Evolutionary conservation across 495 filamentous ascomycete species (phyloP), one percentile per base, ranked within the genome.

Genomic region (Hypoxylon lenormandii): DNA sequence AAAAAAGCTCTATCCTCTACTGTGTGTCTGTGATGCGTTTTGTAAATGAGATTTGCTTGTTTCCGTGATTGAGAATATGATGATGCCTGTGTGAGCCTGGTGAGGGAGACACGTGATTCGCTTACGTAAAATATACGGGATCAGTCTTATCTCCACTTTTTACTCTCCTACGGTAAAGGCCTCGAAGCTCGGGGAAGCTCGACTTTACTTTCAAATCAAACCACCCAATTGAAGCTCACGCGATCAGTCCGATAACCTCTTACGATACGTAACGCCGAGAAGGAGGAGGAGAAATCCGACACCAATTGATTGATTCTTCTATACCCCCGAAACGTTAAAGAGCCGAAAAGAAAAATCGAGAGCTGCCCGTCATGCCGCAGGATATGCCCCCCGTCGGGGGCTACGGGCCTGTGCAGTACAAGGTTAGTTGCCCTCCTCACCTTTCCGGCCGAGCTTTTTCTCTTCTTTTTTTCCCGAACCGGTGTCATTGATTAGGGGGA

Each of bases 321-420:
- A n/a, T n/a, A n/a, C n/a, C n/a, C n/a, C n/a, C n/a, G n/a, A n/a
- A n/a, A n/a, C n/a, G n/a, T n/a, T n/a, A n/a, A n/a, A 40, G 48
- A 45, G 51, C 13, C 6, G 46, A 45, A 48, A 18, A 57, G 21
- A 43, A 47, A 15, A 16, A 26, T 18, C 50, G 38, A 36, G 19
- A 49, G 54, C 45, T 28, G 62, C 67, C 37, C 73, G 74, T 80
- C 84, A 90, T 91, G 88, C 86, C 87, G 76, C 88, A 91, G 87
- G 95, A 98, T 87, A 91, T 98, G 83, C 95, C 95, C 80, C 95
- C 95, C 66, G 74, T 78, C 74, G 95, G 95, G 82, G 95, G 95
- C 85, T 98, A 98, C 79, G 90, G 86, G 73, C 90, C 93, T 70
- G 89, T 98, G 53, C 95, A 98, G 80, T 98, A 96, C 85, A 97